Percentiles rank a stretch among this genome's conserved stretches.
These are phyloP conservation scores for Boechera stricta DNA, from an alignment of 345 rosid species.

Conservation along the genomic window DNA sequence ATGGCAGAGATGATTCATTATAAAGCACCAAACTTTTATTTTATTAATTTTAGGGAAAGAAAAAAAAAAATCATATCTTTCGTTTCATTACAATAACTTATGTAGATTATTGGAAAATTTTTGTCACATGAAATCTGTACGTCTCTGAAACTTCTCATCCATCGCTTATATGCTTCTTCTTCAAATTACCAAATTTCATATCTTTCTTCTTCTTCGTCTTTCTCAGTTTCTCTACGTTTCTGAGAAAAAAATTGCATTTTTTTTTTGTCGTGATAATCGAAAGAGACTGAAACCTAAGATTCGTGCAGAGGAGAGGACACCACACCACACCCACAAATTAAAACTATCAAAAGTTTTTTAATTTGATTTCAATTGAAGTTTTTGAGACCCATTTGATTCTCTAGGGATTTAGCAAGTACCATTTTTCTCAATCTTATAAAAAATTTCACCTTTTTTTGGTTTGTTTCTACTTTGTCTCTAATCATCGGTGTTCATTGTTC, in stretches of 20 bases:
- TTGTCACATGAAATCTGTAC: slow-evolving; percentile 43
- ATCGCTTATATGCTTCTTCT: slow-evolving; percentile 29
- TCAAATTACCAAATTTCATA: neutral
- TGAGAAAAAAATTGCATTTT: neutral
- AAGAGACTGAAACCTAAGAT: slow-evolving; percentile 25
- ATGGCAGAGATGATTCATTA: neutral
- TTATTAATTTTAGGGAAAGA: neutral
- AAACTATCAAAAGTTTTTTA: neutral
- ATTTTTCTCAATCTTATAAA: slow-evolving; percentile 6
- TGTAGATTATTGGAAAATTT: neutral
- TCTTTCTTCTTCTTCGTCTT: neutral
- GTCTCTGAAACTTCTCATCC: slow-evolving; percentile 39
- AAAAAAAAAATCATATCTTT: neutral
- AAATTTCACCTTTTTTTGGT: neutral
- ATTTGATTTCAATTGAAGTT: slow-evolving; percentile 2
- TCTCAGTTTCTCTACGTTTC: neutral
- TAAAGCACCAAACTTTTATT: slow-evolving; percentile 5
- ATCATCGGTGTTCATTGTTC: slow-evolving; percentile 18
- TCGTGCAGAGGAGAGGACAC: slow-evolving; percentile 17
- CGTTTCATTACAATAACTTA: slow-evolving; percentile 9
- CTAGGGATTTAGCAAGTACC: slow-evolving; percentile 32
- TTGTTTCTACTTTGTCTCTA: neutral
- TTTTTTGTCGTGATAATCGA: neutral
- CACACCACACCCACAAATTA: slow-evolving; percentile 24
- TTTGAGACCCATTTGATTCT: slow-evolving; percentile 23